Base-by-base conservation (phyloP, 768 basidiomycete species). In the Mycena polygramma region DNA sequence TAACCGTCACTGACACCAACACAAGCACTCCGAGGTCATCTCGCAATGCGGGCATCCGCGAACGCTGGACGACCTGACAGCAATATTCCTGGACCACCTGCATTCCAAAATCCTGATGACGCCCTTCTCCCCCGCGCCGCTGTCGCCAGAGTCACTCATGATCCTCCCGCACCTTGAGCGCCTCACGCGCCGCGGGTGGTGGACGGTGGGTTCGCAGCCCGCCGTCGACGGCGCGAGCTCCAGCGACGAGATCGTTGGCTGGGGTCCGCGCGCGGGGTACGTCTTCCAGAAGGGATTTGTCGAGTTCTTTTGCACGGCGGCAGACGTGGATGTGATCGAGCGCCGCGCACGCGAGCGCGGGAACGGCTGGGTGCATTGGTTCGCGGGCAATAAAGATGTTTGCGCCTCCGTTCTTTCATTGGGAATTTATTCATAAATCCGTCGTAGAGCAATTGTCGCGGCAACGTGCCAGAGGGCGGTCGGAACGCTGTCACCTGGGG, bases 401-500 rank as follows among this genome's bases (percentile, higher is more conserved):
- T 66, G 87, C 76, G 82, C 64, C 49, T 35, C 0, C 5, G 51
- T 62, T 22, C 11, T 37, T 37, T 6, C 30, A 36, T 22, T 20
- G 35, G 15, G 14, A 41, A 15, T 14, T 14, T 9, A n/a, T 37
- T 57, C 37, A 35, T 9, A 9, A 49, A 7, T 54, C n/a, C 14
- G 24, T 57, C 66, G 6, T 51, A 95, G 93, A 96, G 94, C 35
- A 92, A 95, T 57, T 90, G 86, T 69, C 83, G 85, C 72, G 95
- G 90, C 15, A 99, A 98, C 77, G 89, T 97, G 26, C 84, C 88
- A 1, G 89, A 92, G 54, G 90, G 88, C 41, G 92, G 90, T 17
- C 89, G 94, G 65, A 98, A 98, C 79, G 97, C 96, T 0, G 98
- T 99, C 9, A 99, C 98, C 1, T 99, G 98, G 98, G 98, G 97